phyloP scores from a whole-genome alignment of 495 filamentous ascomycete genomes.

The Xylaria telfairii region DNA sequence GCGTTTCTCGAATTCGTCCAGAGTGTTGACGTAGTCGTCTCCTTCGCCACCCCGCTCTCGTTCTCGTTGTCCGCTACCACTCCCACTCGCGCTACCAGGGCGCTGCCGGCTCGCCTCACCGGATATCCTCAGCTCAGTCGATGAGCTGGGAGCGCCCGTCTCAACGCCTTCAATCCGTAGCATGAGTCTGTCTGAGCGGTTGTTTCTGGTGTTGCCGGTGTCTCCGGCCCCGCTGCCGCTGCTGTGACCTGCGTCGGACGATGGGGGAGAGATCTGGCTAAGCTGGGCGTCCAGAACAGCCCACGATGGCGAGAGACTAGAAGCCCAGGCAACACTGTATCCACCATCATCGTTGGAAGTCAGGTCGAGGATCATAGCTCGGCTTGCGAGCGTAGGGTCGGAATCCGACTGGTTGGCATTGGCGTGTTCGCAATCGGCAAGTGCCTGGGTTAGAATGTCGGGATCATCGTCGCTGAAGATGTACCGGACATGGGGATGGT shows the following conservation, averaged over 20 bases:
- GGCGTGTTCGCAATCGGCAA: constrained; percentile 45
- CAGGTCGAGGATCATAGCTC: constrained; percentile 64
- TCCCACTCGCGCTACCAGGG: constrained; percentile 32
- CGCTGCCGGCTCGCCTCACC: constrained; percentile 39
- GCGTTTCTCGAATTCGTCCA: constrained; percentile 71
- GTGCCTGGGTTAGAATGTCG: constrained; percentile 64
- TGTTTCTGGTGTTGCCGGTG: constrained; percentile 32
- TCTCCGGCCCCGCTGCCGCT: constrained; percentile 32
- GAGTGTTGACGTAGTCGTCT: constrained; percentile 60
- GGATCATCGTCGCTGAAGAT: constrained; percentile 82
- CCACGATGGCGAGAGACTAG: constrained; percentile 55
- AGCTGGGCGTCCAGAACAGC: constrained; percentile 51
- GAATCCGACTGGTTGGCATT: constrained; percentile 28
- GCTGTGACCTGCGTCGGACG: constrained; percentile 46
- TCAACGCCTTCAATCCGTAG: constrained; percentile 70
- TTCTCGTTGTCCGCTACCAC: constrained; percentile 45
- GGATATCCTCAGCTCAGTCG: constrained; percentile 24
- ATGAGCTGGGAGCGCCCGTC: constrained; percentile 35
- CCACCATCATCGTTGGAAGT: constrained; percentile 44
- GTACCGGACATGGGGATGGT: constrained; percentile 88
- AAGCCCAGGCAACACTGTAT: constrained; percentile 52
- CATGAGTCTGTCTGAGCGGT: constrained; percentile 59
- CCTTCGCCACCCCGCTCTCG: constrained; percentile 32
- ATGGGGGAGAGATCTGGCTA: constrained; percentile 38
- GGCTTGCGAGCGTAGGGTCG: constrained; percentile 43